Evolutionary conservation across 2,329 filamentous ascomycete species (phyloP), one percentile per base, ranked within the genome.

Genomic region (Sporothrix brasiliensis): DNA sequence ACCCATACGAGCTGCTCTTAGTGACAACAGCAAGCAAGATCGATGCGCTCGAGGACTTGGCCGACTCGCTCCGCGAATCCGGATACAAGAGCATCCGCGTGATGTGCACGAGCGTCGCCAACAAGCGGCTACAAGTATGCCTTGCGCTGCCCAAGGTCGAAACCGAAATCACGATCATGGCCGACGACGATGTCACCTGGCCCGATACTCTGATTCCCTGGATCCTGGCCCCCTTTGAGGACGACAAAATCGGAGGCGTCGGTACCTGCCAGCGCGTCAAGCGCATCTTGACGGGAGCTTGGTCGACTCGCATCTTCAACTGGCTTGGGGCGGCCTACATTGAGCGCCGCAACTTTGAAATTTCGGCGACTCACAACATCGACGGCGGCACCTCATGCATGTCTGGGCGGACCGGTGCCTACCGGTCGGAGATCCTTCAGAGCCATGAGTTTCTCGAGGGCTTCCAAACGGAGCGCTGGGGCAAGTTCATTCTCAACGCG

Each of bases 331-430:
- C 93, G 27, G 89, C 94, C 67, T 98, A 98, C 80, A 91, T 98
- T 73, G 92, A 97, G 80, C 89, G 94, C 71, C 90, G 94, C 73
- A 98, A 97, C 81, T 98, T 97, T 79, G 94, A 98, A 80, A 97
- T 96, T 78, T 96, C 94, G 63, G 94, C 94, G 44, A 97, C 94
- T 69, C 94, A 96, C 79, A 92, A 94, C 81, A 91, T 97, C 67
- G 94, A 98, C 78, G 94, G 94, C 71, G 94, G 94, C 53, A 91
- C 96, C n/a, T 96, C 94, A 13, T 98, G 94, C 83, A 92, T 98
- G 84, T 97, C 94, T 61, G 94, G 94, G 71, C 90, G 94, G 56
- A 97, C 94, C 19, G 94, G 94, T 68, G 94, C 93, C 58, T 97
- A 98, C 81, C 91, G 93, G 63, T 93, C 92, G 11, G 88, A 91